phyloP scores from a whole-genome alignment of 495 filamentous ascomycete genomes.

The Penicillium waksmanii region DNA sequence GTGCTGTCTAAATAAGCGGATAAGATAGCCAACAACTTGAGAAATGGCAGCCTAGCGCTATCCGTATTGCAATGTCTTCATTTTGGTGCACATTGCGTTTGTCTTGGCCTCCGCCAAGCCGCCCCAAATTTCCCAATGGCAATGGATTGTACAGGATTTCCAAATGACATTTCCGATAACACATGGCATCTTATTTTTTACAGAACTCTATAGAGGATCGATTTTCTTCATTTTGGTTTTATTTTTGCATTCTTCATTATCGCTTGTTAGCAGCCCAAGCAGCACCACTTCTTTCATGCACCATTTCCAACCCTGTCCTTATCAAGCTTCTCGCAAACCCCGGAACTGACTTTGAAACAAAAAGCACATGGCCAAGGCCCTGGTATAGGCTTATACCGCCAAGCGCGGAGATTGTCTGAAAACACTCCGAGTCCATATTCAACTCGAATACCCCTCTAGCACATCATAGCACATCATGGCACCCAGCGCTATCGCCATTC shows the following conservation, averaged over 20 bases:
- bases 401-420: not conserved
- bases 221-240: not conserved
- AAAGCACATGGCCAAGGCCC: not conserved
- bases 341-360: too few relatives aligned
- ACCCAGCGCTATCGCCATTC: conserved; percentile 9
- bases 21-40: too few relatives aligned
- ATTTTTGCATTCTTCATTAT: too few relatives aligned
- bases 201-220: not conserved
- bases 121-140: not conserved
- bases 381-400: not conserved
- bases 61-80: not conserved
- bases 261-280: too few relatives aligned
- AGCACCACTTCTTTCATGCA: too few relatives aligned
- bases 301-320: too few relatives aligned
- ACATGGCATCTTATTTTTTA: too few relatives aligned
- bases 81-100: conserved; percentile 7
- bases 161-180: too few relatives aligned
- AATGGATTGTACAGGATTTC: not conserved
- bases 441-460: conserved; percentile 9
- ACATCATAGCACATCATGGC: conserved; percentile 13
- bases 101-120: not conserved
- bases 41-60: too few relatives aligned
- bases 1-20: too few relatives aligned
- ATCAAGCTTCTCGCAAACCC: too few relatives aligned
- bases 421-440: not conserved